Conservation (phyloP, 768 basidiomycete species). For the Tulasnella sp. region DNA sequence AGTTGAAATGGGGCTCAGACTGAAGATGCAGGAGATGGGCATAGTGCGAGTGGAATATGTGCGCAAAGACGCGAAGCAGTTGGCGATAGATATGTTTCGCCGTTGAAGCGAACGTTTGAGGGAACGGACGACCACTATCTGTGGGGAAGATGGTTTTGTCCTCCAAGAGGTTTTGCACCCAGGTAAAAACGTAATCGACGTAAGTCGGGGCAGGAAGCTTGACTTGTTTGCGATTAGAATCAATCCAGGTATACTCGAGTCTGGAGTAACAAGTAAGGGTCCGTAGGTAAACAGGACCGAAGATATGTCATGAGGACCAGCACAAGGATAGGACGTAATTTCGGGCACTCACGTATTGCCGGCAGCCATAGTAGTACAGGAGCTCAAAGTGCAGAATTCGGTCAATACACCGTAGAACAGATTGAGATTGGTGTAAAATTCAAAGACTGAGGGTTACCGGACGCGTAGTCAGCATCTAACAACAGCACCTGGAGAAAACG, state of each 20-base stretch:
- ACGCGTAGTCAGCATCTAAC: not conserved
- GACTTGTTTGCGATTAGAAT: conserved; percentile 79
- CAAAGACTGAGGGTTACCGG: conserved; percentile 52
- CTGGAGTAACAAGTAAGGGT: conserved; percentile 30
- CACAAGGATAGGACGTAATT: not conserved
- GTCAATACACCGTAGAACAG: conserved; percentile 92
- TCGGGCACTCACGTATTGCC: conserved; percentile 55
- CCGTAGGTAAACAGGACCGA: not conserved
- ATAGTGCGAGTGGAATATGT: conserved; percentile 94
- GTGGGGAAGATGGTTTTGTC: conserved; percentile 94
- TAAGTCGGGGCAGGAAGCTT: conserved; percentile 88
- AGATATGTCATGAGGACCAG: not conserved
- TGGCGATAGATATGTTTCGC: conserved; percentile 93
- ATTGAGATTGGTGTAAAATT: conserved; percentile 96
- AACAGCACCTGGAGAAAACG: not conserved
- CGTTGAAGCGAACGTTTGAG: conserved; percentile 77
- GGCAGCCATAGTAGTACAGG: conserved; percentile 87
- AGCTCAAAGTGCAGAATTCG: conserved; percentile 82
- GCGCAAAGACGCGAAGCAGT: conserved; percentile 91
- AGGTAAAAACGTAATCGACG: conserved; percentile 97
- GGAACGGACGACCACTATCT: conserved; percentile 90
- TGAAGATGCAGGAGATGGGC: conserved; percentile 79
- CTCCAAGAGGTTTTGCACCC: conserved; percentile 86
- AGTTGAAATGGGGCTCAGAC: conserved; percentile 91
- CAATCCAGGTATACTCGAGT: conserved; percentile 90